A percentile compares a stretch with the other conserved stretches of the same genome.
These are phyloP conservation scores for Raddia guianensis DNA, from an alignment of 176 grass and related monocot species.

Conservation along the genomic window DNA sequence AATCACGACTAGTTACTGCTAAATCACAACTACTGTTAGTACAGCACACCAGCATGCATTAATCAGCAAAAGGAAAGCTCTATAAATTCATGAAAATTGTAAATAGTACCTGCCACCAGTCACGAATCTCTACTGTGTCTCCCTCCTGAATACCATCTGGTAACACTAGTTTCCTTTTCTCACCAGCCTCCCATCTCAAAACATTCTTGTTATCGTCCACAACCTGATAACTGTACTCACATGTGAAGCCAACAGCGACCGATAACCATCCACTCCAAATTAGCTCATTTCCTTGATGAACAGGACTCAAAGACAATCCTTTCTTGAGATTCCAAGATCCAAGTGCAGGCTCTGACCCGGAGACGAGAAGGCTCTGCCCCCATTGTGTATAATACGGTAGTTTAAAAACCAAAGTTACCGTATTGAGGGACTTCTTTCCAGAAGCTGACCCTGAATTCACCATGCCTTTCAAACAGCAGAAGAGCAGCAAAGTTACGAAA, in stretches of 20 bases:
- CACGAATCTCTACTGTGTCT: slow-evolving; percentile 74
- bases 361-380: slow-evolving; percentile 77
- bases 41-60: neutral
- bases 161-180: slow-evolving; percentile 68
- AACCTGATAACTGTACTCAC: slow-evolving; percentile 82
- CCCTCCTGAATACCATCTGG: slow-evolving; percentile 67
- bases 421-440: slow-evolving; percentile 52
- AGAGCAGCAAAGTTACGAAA: neutral
- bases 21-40: neutral
- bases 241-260: slow-evolving; percentile 51
- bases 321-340: slow-evolving; percentile 91
- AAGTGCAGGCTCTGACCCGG: slow-evolving; percentile 64
- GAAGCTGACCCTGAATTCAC: slow-evolving; percentile 29
- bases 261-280: slow-evolving; percentile 67
- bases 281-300: slow-evolving; percentile 67
- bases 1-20: neutral
- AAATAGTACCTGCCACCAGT: slow-evolving; percentile 81
- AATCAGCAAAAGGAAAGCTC: neutral
- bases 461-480: slow-evolving; percentile 41
- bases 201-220: slow-evolving; percentile 81
- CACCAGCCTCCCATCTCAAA: slow-evolving; percentile 73
- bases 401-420: slow-evolving; percentile 72
- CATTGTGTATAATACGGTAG: slow-evolving; percentile 88
- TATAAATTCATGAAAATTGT: neutral
- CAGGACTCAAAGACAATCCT: slow-evolving; percentile 66